Conservation (phyloP, 257 asterid genomes). For the Solanum boliviense region DNA sequence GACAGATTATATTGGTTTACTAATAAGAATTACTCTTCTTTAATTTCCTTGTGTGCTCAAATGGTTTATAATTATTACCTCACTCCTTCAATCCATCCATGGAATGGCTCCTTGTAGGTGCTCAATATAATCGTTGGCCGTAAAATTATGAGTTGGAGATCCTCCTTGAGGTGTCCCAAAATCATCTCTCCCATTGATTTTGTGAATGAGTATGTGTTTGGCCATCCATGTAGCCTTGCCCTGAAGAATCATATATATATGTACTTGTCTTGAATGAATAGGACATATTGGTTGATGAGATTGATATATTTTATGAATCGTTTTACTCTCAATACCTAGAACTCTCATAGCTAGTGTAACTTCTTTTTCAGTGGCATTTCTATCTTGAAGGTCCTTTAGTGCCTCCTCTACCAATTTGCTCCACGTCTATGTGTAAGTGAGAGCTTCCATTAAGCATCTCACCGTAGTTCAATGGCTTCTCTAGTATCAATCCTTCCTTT, state of each 20-base stretch:
- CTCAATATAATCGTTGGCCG: not conserved
- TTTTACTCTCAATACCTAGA: not conserved
- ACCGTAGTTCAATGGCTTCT: conserved; percentile 24
- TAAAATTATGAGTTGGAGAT: not conserved
- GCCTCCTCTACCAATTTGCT: conserved; percentile 26
- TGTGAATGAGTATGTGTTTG: not conserved
- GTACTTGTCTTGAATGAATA: not conserved
- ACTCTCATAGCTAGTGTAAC: not conserved
- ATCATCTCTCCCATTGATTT: not conserved
- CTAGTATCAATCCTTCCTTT: conserved; percentile 24
- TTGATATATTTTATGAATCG: not conserved
- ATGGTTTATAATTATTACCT: not conserved
- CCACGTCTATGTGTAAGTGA: conserved; percentile 24
- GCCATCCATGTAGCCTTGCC: not conserved
- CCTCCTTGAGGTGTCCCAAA: not conserved
- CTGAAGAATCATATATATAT: not conserved
- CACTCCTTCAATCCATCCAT: not conserved
- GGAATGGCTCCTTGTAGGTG: not conserved
- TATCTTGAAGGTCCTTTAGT: not conserved
- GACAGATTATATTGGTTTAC: not conserved
- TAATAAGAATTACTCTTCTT: not conserved
- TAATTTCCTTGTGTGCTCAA: not conserved
- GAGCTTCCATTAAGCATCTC: conserved; percentile 31
- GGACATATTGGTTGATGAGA: not conserved
- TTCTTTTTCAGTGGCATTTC: not conserved